Evolutionary conservation across 1,284 basidiomycete species (phyloP).

Genomic region (Chondrostereum purpureum): DNA sequence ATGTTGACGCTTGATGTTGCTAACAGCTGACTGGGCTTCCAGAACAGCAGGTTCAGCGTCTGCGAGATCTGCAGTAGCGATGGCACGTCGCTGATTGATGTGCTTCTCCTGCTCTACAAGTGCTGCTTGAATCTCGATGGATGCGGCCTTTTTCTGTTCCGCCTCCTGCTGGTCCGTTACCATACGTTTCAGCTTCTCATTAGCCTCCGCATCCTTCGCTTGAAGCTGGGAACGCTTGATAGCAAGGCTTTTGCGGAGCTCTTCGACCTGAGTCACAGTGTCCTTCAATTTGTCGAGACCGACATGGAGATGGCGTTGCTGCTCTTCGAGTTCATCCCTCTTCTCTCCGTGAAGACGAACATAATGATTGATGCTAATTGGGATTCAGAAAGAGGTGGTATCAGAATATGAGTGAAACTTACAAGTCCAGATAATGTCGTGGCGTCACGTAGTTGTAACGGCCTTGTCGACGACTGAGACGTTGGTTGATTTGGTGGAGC

Average conservation of each 20-base stretch:
- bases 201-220: constrained; percentile 91
- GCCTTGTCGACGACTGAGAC: constrained; percentile 86
- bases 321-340: constrained; percentile 97
- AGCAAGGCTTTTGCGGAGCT: constrained; percentile 91
- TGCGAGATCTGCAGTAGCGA: constrained; percentile 94
- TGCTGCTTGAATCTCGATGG: constrained; percentile 92
- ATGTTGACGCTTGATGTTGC: constrained; percentile 96
- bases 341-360: constrained; percentile 96
- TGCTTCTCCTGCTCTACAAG: constrained; percentile 87
- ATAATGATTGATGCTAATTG: constrained; percentile 94
- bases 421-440: constrained; percentile 98
- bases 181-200: constrained; percentile 97
- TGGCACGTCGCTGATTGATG: constrained; percentile 82
- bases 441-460: constrained; percentile 97
- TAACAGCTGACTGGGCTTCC: constrained; percentile 93
- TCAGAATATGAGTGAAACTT: constrained; percentile 33
- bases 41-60: constrained; percentile 97
- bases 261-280: constrained; percentile 94
- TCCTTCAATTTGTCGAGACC: constrained; percentile 96
- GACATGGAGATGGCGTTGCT: constrained; percentile 97
- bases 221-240: constrained; percentile 91
- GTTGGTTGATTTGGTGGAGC: constrained; percentile 83
- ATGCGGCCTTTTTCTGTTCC: constrained; percentile 95
- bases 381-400: constrained; percentile 11
- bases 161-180: constrained; percentile 98